These are phyloP conservation scores for Kurtzmaniella natalensis DNA, from an alignment of 1,139 yeast genomes.

Conservation along the genomic window DNA sequence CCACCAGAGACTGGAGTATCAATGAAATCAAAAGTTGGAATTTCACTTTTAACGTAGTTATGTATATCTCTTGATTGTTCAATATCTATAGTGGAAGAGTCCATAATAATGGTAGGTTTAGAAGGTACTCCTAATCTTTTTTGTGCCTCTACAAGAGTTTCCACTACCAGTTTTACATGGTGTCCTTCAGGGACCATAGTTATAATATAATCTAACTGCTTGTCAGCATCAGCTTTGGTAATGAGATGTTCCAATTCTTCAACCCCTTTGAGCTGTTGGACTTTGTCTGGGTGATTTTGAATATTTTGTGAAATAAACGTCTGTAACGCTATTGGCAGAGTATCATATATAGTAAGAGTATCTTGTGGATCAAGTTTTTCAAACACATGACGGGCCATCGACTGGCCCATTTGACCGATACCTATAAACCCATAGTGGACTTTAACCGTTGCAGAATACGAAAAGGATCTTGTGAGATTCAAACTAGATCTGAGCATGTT, in stretches of 20 bases:
- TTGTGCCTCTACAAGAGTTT: conserved; percentile 32
- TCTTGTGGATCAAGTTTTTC: conserved; percentile 37
- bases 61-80: conserved; percentile 43
- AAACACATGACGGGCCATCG: conserved; percentile 54
- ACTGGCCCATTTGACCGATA: conserved; percentile 58
- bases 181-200: conserved; percentile 61
- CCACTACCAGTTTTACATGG: conserved; percentile 45
- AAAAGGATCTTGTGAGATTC: conserved; percentile 2
- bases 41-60: conserved; percentile 26
- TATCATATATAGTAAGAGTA: conserved; percentile 43
- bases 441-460: conserved; percentile 8
- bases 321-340: conserved; percentile 27
- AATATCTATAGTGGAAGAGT: conserved; percentile 56
- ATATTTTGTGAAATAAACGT: conserved; percentile 25
- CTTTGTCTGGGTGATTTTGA: conserved; percentile 19
- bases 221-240: conserved; percentile 27
- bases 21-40: conserved; percentile 39
- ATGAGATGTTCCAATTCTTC: conserved; percentile 26
- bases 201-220: conserved; percentile 39
- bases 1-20: conserved; percentile 67
- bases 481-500: neutral
- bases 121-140: conserved; percentile 15
- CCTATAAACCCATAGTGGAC: conserved; percentile 52
- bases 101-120: conserved; percentile 31
- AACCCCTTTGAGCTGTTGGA: conserved; percentile 19